Evolutionary conservation across 139 green algal genomes (phyloP).

Genomic region (Pleodorina starrii): DNA sequence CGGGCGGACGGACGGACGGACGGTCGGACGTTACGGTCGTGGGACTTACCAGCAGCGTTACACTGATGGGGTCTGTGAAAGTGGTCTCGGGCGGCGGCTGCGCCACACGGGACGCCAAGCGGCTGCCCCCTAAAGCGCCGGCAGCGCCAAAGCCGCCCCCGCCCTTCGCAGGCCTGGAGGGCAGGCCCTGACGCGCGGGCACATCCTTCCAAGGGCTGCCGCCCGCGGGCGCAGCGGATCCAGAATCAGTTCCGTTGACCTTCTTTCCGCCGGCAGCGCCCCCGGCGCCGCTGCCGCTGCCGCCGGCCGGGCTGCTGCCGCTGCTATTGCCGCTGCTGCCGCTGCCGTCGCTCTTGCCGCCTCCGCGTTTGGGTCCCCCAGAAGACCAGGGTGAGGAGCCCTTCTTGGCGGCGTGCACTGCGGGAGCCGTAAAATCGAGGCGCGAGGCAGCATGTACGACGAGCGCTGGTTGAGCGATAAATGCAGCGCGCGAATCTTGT

Average conservation of each 20-base stretch:
- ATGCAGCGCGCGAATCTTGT: too few relatives aligned
- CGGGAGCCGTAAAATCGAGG: too few relatives aligned
- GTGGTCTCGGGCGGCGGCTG: neutral
- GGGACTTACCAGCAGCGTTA: conserved; percentile 32
- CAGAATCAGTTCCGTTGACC: too few relatives aligned
- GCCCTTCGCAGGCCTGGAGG: neutral
- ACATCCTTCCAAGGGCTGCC: conserved; percentile 20
- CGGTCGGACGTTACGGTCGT: too few relatives aligned
- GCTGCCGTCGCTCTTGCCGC: conserved; percentile 3
- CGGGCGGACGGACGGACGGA: too few relatives aligned
- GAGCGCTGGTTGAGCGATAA: too few relatives aligned
- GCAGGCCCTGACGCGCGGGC: neutral
- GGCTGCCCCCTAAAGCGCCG: neutral
- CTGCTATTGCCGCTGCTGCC: neutral
- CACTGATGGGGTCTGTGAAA: conserved; percentile 20
- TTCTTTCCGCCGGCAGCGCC: neutral
- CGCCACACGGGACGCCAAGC: neutral
- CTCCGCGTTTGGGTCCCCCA: conserved; percentile 24
- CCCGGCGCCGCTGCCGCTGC: neutral
- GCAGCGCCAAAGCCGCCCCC: neutral
- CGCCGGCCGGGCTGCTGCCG: neutral
- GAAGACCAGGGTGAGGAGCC: conserved; percentile 11
- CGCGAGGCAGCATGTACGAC: too few relatives aligned
- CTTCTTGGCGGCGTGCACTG: conserved; percentile 35
- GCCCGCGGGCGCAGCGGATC: too few relatives aligned